These are phyloP conservation scores for Diaporthe citriasiana DNA, from an alignment of 2,329 filamentous ascomycete genomes.

Conservation along the genomic window DNA sequence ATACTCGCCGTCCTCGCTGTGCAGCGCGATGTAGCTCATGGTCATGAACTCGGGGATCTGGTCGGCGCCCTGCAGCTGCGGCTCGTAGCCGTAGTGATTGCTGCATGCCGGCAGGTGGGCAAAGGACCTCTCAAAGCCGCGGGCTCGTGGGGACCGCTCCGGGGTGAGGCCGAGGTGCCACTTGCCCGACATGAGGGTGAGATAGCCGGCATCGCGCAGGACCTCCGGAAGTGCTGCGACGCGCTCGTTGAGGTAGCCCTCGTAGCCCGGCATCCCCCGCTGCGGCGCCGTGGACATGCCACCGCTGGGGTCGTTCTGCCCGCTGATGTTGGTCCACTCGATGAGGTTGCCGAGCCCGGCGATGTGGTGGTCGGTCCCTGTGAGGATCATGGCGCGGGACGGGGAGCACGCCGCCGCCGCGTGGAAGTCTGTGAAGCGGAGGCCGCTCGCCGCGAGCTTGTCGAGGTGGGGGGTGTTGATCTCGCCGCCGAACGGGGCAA, in stretches of 20 bases:
- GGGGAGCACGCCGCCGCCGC: conserved; percentile 76
- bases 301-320: conserved; percentile 47
- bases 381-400: conserved; percentile 76
- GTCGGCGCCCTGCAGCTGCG: conserved; percentile 55
- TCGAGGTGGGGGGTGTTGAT: conserved; percentile 52
- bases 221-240: conserved; percentile 50
- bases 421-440: conserved; percentile 76
- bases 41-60: conserved; percentile 56
- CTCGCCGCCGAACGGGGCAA: conserved; percentile 51
- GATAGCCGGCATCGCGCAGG: conserved; percentile 50
- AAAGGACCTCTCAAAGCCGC: conserved; percentile 72
- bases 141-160: conserved; percentile 66
- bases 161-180: conserved; percentile 64
- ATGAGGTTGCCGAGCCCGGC: conserved; percentile 71
- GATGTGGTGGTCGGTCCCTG: conserved; percentile 73
- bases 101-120: conserved; percentile 73
- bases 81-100: conserved; percentile 68
- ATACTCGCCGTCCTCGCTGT: conserved; percentile 55
- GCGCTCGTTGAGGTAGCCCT: conserved; percentile 51
- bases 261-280: conserved; percentile 48
- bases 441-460: conserved; percentile 54
- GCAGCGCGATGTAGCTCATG: conserved; percentile 56
- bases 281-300: conserved; percentile 41
- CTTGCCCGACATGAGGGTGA: conserved; percentile 51
- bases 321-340: conserved; percentile 58